Evolutionary conservation across 2,329 filamentous ascomycete genomes (phyloP), one percentile per base, ranked within the genome.

Genomic region (Proliferodiscus dingleyae): DNA sequence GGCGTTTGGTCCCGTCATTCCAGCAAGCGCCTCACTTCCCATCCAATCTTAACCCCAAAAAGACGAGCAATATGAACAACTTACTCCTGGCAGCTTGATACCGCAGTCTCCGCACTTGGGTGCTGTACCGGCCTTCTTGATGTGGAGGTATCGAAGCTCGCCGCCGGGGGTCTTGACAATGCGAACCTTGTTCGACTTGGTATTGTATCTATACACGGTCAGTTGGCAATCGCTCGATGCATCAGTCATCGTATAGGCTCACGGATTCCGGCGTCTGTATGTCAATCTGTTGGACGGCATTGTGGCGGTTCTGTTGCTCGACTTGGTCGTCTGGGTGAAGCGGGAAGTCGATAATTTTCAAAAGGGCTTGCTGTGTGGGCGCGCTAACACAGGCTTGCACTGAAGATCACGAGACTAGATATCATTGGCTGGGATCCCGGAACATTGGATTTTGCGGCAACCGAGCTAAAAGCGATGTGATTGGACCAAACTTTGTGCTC

Each of bases 21-120:
- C n/a, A n/a, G n/a, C n/a, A n/a, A n/a, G n/a, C n/a, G n/a, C n/a
- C n/a, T n/a, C n/a, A n/a, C n/a, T n/a, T n/a, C 29, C 19, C 7
- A 13, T 37, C 15, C 19, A 8, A 37, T 28, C 21, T 33, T n/a
- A n/a, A n/a, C n/a, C n/a, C n/a, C n/a, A n/a, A n/a, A n/a, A n/a
- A n/a, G n/a, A n/a, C n/a, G 33, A 11, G 22, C 16, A 41, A 41
- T 46, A 30, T 41, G 41, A 46, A 49, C 19, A 45, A 94, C 89
- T 86, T 88, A 98, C 90, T 74, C 93, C 93, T 69, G 89, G 83
- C 67, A 98, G 86, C 80, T 97, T 97, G 78, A 82, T 83, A 69
- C 93, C 93, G 70, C 94, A 98, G 81, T 98, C 93, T 81, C 94
- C 88, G 72, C 93, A 98, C 82, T 98, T 98, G 70, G 93, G 93